These are phyloP conservation scores for Eimeria tenella DNA, from an alignment of 169 alveolate species.

Conservation along the genomic window DNA sequence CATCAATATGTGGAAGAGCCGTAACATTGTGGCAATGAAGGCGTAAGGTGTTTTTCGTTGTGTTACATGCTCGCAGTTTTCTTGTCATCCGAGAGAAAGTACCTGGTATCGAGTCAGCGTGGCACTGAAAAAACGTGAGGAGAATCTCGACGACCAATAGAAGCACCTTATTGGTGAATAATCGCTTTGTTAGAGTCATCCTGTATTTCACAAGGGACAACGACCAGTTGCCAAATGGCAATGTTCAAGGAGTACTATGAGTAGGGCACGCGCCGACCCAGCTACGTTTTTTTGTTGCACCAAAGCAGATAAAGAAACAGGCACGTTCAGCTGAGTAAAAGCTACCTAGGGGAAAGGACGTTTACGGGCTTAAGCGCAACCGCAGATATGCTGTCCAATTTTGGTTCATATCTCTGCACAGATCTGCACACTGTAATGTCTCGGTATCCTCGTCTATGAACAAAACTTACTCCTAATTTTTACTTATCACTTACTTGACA, in stretches of 20 bases:
- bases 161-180: background rate
- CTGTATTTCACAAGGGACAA: background rate
- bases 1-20: background rate
- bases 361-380: background rate
- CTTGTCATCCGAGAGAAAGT: background rate
- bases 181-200: background rate
- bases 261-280: background rate
- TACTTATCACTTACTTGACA: too few species aligned
- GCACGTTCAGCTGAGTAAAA: conserved; percentile 3
- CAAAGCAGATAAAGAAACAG: background rate
- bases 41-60: background rate
- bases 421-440: too few species aligned
- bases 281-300: background rate
- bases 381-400: too few species aligned
- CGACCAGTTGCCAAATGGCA: too few species aligned
- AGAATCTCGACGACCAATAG: background rate
- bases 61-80: background rate
- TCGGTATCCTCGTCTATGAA: too few species aligned
- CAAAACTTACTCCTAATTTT: too few species aligned
- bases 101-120: conserved; percentile 41
- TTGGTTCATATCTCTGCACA: too few species aligned
- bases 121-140: conserved; percentile 18
- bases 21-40: too few species aligned
- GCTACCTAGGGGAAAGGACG: background rate
- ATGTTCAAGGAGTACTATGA: too few species aligned